Evolutionary conservation across 441 rosid species (phyloP).

Genomic region (Arabidopsis hybrid): DNA sequence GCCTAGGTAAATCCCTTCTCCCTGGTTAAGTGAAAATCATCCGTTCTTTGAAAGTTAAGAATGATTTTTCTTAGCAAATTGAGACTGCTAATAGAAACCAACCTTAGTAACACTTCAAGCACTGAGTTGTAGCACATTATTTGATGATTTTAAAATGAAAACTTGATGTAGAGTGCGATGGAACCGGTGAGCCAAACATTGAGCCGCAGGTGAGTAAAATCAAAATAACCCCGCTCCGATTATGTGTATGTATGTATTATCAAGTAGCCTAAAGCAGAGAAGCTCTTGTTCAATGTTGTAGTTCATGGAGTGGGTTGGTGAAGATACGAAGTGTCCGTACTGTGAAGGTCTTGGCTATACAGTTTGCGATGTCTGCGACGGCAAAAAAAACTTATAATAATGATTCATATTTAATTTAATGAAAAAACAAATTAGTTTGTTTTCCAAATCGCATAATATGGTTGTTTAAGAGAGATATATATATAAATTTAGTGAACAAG

Average conservation of each 20-base stretch:
- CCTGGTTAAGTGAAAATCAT: neutral
- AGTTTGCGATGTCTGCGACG: slow-evolving; percentile 72
- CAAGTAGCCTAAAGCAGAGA: slow-evolving; percentile 16
- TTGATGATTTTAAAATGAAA: neutral
- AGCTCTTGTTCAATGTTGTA: slow-evolving; percentile 48
- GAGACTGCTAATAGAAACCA: too few relatives aligned
- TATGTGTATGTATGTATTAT: neutral
- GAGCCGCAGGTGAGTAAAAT: slow-evolving; percentile 78
- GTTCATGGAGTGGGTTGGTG: slow-evolving; percentile 89
- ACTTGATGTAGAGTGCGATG: slow-evolving; percentile 78
- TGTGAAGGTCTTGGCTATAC: slow-evolving; percentile 84
- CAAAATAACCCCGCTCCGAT: neutral
- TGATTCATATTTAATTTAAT: neutral
- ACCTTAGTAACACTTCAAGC: neutral
- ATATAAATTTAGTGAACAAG: too few relatives aligned
- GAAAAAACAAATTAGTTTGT: too few relatives aligned
- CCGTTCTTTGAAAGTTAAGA: too few relatives aligned
- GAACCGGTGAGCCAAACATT: slow-evolving; percentile 90
- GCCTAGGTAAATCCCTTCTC: slow-evolving; percentile 60
- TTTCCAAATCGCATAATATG: too few relatives aligned
- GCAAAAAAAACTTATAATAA: slow-evolving; percentile 50
- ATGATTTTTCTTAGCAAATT: too few relatives aligned
- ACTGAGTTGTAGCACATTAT: slow-evolving; percentile 1
- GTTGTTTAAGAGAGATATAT: too few relatives aligned
- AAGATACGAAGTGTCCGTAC: slow-evolving; percentile 75